Conservation (phyloP, 225 moss, liverwort and hornwort genomes). For the Pseudisothecium myosuroides region DNA sequence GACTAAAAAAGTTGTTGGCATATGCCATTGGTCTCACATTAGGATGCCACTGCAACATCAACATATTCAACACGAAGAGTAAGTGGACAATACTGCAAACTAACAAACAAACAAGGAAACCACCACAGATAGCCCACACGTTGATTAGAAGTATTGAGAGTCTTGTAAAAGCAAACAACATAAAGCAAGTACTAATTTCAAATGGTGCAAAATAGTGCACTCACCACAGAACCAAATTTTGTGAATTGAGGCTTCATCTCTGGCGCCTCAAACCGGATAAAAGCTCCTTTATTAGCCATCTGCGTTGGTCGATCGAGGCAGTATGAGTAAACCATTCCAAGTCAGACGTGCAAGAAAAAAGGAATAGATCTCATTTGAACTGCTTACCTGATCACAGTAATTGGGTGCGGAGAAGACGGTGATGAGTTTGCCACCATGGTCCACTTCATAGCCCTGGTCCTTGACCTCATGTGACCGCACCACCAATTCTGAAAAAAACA, state of each 20-base stretch:
- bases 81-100: neutral
- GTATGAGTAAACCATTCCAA: neutral
- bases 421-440: constrained; percentile 78
- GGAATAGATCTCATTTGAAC: neutral
- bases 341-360: neutral
- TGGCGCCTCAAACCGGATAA: constrained; percentile 74
- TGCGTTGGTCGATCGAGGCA: neutral
- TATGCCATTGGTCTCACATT: constrained; percentile 96
- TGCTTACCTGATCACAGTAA: constrained; percentile 90
- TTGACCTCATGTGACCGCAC: constrained; percentile 98
- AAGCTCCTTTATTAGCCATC: constrained; percentile 99
- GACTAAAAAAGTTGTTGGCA: constrained; percentile 87
- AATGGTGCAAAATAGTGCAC: neutral
- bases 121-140: neutral
- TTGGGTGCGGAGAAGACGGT: constrained; percentile 99
- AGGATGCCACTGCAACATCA: constrained; percentile 68
- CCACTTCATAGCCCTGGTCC: constrained; percentile 89
- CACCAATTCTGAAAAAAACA: constrained; percentile 59
- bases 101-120: neutral
- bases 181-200: neutral
- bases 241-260: constrained; percentile 84
- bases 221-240: constrained; percentile 81
- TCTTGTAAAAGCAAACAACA: neutral
- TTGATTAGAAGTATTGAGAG: neutral
- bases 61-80: neutral